Evolutionary conservation across 2,329 filamentous ascomycete genomes (phyloP).

Genomic region (Fusarium sambucinum): DNA sequence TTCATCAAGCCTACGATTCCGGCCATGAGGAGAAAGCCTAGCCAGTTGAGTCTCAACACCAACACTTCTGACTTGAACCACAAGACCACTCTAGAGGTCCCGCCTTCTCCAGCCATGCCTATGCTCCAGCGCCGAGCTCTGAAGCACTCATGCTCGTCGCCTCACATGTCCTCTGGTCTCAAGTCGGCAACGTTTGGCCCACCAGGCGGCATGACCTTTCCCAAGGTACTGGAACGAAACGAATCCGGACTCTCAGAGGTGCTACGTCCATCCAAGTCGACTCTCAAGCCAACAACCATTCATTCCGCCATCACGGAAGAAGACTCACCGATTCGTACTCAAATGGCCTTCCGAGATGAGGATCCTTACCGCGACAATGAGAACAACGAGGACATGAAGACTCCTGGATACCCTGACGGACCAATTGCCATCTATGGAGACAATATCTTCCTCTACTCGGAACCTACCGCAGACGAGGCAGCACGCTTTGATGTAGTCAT

Average conservation of each 20-base stretch:
- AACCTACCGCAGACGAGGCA: slow-evolving; percentile 83
- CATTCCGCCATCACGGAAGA: slow-evolving; percentile 65
- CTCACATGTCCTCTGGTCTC: slow-evolving; percentile 72
- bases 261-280: slow-evolving; percentile 64
- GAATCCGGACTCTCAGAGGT: slow-evolving; percentile 71
- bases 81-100: slow-evolving; percentile 64
- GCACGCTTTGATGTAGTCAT: slow-evolving; percentile 84
- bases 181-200: slow-evolving; percentile 72
- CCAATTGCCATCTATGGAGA: slow-evolving; percentile 86
- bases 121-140: slow-evolving; percentile 72
- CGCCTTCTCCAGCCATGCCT: slow-evolving; percentile 67
- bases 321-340: slow-evolving; percentile 69
- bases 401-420: slow-evolving; percentile 83
- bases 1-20: slow-evolving; percentile 86
- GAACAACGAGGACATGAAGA: slow-evolving; percentile 82
- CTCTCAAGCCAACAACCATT: slow-evolving; percentile 52
- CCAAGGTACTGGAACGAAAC: slow-evolving; percentile 70
- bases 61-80: slow-evolving; percentile 68
- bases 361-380: slow-evolving; percentile 75
- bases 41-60: slow-evolving; percentile 82
- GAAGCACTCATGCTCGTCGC: slow-evolving; percentile 76
- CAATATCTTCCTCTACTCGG: slow-evolving; percentile 81
- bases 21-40: slow-evolving; percentile 78
- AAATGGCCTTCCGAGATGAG: slow-evolving; percentile 68
- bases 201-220: slow-evolving; percentile 72